These are phyloP conservation scores for Exophiala aquamarina DNA, from an alignment of 2,329 filamentous ascomycete species.

Conservation along the genomic window DNA sequence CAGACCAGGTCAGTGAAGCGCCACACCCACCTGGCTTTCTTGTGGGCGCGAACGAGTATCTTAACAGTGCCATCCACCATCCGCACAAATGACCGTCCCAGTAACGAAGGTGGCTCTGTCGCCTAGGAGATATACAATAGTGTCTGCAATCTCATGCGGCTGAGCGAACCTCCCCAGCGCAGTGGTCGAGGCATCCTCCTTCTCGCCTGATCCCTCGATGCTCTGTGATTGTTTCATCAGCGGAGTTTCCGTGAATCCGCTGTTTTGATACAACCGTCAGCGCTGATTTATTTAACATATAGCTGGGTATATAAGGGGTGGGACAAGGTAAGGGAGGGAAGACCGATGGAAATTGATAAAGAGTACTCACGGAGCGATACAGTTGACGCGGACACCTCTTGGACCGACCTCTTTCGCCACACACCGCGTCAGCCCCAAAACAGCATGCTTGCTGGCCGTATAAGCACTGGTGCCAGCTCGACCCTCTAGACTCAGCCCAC, in stretches of 20 bases:
- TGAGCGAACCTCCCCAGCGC: conserved; percentile 16
- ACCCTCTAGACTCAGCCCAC: conserved; percentile 37
- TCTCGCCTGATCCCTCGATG: conserved; percentile 17
- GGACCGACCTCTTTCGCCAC: conserved; percentile 35
- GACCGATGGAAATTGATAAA: background rate
- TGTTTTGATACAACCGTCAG: conserved; percentile 3
- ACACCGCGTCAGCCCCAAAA: conserved; percentile 56
- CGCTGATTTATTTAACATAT: too few species aligned
- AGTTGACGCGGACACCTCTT: conserved; percentile 37
- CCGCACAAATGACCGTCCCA: conserved; percentile 45
- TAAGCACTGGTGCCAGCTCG: conserved; percentile 37
- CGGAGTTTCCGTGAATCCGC: conserved; percentile 17
- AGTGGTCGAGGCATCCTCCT: conserved; percentile 17
- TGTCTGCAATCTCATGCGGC: conserved; percentile 37
- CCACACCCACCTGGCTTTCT: too few species aligned
- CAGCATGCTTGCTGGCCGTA: conserved; percentile 55
- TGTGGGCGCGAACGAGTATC: too few species aligned
- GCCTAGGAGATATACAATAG: conserved; percentile 49
- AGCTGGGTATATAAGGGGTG: too few species aligned
- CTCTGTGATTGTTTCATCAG: conserved; percentile 19
- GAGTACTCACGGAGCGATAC: conserved; percentile 27
- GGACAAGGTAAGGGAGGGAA: too few species aligned
- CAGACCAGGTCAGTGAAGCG: too few species aligned
- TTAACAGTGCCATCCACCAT: conserved; percentile 45
- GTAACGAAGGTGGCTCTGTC: conserved; percentile 49